Evolutionary conservation across 2,329 filamentous ascomycete species (phyloP).

Genomic region (Coccinonectria pachysandricola): DNA sequence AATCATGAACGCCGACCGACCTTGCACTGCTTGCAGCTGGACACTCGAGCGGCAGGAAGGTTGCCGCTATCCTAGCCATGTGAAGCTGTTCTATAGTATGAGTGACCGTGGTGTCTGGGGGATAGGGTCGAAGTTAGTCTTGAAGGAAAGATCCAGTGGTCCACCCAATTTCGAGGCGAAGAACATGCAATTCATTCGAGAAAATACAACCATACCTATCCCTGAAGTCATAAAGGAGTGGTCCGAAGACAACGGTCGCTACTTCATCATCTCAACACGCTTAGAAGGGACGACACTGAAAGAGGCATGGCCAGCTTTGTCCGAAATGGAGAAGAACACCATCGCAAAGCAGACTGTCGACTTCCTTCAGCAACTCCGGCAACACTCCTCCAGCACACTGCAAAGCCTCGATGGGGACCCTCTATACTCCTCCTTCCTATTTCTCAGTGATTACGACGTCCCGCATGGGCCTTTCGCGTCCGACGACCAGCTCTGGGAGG

Average conservation of each 20-base stretch:
- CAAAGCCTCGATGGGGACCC: background rate
- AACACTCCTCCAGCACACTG: slow-evolving; percentile 4
- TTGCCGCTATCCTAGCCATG: slow-evolving; percentile 6
- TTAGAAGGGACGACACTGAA: slow-evolving; percentile 7
- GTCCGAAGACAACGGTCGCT: slow-evolving; percentile 5
- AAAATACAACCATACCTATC: slow-evolving; percentile 7
- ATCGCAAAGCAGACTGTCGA: slow-evolving; percentile 15
- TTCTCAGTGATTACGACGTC: background rate
- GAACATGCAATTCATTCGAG: slow-evolving; percentile 6
- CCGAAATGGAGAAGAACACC: slow-evolving; percentile 16
- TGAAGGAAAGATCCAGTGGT: slow-evolving; percentile 16
- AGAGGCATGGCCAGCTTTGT: slow-evolving; percentile 6
- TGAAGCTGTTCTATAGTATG: slow-evolving; percentile 16
- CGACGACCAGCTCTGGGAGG: background rate
- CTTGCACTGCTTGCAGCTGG: slow-evolving; percentile 8
- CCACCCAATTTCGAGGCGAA: slow-evolving; percentile 7
- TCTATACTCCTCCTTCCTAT: background rate
- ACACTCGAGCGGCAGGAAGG: slow-evolving; percentile 3
- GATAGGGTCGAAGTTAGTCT: slow-evolving; percentile 19
- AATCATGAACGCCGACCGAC: no score
- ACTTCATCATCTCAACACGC: slow-evolving; percentile 8
- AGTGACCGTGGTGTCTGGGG: slow-evolving; percentile 20
- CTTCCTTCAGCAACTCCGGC: slow-evolving; percentile 6
- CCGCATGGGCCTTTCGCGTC: background rate
- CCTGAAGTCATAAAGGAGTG: slow-evolving; percentile 6